These are phyloP conservation scores for Asterella californica DNA, from an alignment of 225 moss, liverwort and hornwort genomes.

Conservation along the genomic window DNA sequence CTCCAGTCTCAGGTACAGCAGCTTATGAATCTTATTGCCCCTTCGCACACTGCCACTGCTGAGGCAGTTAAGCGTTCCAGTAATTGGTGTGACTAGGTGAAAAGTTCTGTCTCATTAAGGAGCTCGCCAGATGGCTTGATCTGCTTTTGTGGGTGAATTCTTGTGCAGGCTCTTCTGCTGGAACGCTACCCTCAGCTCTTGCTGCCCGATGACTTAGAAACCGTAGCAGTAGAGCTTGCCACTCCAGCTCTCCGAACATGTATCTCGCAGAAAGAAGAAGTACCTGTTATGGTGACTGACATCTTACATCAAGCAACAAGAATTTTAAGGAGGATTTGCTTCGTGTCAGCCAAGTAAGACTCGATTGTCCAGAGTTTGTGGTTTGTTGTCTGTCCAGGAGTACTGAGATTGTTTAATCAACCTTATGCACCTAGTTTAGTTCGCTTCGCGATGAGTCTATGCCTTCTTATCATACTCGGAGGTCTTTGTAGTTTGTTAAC, in stretches of 20 bases:
- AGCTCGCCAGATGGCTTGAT: not conserved
- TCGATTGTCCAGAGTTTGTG: not conserved
- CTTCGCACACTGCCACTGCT: not conserved
- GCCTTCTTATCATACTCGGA: not conserved
- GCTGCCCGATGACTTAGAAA: conserved; percentile 72
- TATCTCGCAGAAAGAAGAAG: conserved; percentile 73
- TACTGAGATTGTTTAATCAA: not conserved
- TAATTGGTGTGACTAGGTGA: not conserved
- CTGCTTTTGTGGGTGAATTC: not conserved
- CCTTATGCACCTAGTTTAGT: no score
- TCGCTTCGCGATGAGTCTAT: not conserved
- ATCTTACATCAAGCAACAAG: conserved; percentile 68
- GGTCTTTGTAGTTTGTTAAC: not conserved
- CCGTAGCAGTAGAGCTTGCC: conserved; percentile 62
- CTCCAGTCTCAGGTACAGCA: conserved; percentile 69
- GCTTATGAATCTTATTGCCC: not conserved
- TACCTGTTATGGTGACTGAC: conserved; percentile 52
- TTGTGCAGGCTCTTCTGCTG: conserved; percentile 71
- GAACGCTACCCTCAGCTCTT: conserved; percentile 78
- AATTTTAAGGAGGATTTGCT: conserved; percentile 77
- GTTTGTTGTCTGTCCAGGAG: not conserved
- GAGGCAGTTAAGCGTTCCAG: not conserved
- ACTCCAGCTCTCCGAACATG: conserved; percentile 77
- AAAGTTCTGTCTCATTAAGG: not conserved
- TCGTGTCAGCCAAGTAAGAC: conserved; percentile 62